Percentiles rank a stretch among this genome's conserved stretches.
Evolutionary conservation across 1,284 basidiomycete species (phyloP).

Genomic region (Cutaneotrichosporon mucoides): DNA sequence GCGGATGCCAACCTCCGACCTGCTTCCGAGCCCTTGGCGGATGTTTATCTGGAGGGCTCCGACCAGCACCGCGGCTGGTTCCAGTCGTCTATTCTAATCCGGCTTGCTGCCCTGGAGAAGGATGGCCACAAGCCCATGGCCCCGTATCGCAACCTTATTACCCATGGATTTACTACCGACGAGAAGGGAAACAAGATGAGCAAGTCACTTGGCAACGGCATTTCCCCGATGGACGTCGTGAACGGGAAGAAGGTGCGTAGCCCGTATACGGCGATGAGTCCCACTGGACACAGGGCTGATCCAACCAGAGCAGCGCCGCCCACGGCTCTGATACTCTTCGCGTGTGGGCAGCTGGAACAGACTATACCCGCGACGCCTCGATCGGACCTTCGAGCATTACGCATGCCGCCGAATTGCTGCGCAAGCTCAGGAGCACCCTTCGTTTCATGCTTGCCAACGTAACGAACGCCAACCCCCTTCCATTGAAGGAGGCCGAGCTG

Average conservation of each 20-base stretch:
- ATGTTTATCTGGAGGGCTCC: conserved; percentile 90
- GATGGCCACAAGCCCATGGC: conserved; percentile 22
- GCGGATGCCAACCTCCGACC: conserved; percentile 24
- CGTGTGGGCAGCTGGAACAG: conserved; percentile 87
- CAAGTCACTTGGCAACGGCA: conserved; percentile 90
- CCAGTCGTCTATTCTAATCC: conserved; percentile 88
- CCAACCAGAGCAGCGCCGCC: conserved; percentile 62
- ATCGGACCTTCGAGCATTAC: conserved; percentile 75
- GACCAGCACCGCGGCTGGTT: conserved; percentile 99
- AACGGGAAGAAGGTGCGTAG: conserved; percentile 76
- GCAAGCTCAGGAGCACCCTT: conserved; percentile 82
- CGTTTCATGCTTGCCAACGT: conserved; percentile 88
- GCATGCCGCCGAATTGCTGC: conserved; percentile 70
- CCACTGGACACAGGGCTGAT: too few species aligned
- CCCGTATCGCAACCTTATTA: conserved; percentile 80
- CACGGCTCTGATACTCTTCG: conserved; percentile 85
- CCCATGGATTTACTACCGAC: conserved; percentile 96
- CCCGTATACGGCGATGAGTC: not conserved
- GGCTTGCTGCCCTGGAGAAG: conserved; percentile 51
- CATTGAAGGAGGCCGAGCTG: conserved; percentile 26
- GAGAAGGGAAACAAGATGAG: conserved; percentile 94
- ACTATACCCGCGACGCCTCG: conserved; percentile 83
- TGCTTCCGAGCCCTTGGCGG: conserved; percentile 57
- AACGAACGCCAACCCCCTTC: conserved; percentile 41
- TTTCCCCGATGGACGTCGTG: conserved; percentile 78